Conservation (phyloP, 805 yeast genomes). For the Metschnikowia borealis region DNA sequence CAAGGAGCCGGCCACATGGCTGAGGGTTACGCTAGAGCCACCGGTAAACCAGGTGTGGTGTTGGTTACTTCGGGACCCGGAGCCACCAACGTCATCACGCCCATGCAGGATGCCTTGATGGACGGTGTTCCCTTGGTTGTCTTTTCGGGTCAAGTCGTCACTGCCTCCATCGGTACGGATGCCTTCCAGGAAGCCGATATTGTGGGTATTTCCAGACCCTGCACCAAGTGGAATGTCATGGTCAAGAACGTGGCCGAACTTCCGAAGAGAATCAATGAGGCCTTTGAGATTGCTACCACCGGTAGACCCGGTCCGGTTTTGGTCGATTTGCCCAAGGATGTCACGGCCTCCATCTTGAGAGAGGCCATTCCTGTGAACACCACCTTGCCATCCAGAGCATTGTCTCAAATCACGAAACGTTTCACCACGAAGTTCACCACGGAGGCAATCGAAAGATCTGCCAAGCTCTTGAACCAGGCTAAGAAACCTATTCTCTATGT, state of each 20-base stretch:
- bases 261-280: slow-evolving; percentile 94
- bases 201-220: slow-evolving; percentile 91
- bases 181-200: slow-evolving; percentile 99
- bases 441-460: slow-evolving; percentile 72
- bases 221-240: slow-evolving; percentile 99
- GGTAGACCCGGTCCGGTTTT: slow-evolving; percentile 99
- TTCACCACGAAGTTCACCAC: slow-evolving; percentile 71
- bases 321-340: slow-evolving; percentile 97
- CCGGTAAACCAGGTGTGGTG: slow-evolving; percentile 96
- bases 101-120: slow-evolving; percentile 94
- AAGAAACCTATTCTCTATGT: slow-evolving; percentile 86
- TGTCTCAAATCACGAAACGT: slow-evolving; percentile 63
- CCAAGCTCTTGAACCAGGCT: slow-evolving; percentile 72
- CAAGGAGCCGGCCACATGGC: slow-evolving; percentile 99
- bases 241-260: slow-evolving; percentile 91
- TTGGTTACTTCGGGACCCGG: slow-evolving; percentile 99
- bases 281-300: slow-evolving; percentile 90
- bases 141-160: slow-evolving; percentile 96
- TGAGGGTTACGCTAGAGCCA: slow-evolving; percentile 95
- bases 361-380: slow-evolving; percentile 78
- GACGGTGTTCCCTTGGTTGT: slow-evolving; percentile 98
- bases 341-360: slow-evolving; percentile 85
- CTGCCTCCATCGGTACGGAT: slow-evolving; percentile 94
- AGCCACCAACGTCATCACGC: slow-evolving; percentile 97
- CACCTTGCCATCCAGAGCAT: slow-evolving; percentile 71